A percentile compares a stretch with the other conserved stretches of the same genome.
Conservation (phyloP, 805 yeast genomes). For the Kregervanrija delftensis region DNA sequence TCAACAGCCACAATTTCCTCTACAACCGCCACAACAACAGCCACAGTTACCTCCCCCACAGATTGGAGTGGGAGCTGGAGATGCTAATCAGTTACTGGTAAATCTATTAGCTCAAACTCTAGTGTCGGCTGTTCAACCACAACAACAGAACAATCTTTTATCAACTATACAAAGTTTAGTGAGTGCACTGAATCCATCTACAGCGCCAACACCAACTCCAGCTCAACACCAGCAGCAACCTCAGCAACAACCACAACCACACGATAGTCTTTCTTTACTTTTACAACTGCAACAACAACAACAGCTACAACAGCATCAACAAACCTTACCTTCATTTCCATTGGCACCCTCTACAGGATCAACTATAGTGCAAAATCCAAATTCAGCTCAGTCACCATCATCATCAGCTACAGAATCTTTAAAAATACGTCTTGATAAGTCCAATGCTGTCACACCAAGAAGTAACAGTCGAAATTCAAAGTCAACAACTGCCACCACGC, state of each 20-base stretch:
- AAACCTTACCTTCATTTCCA: background rate
- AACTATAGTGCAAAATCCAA: background rate
- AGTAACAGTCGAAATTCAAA: constrained; percentile 3
- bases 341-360: constrained; percentile 6
- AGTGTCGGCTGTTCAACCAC: background rate
- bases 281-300: background rate
- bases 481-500: constrained; percentile 1
- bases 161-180: too few species aligned
- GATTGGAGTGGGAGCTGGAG: background rate
- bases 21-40: constrained; percentile 1
- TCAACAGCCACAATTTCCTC: constrained; percentile 1
- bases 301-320: background rate
- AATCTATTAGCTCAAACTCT: background rate
- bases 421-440: background rate
- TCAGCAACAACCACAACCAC: constrained; percentile 1
- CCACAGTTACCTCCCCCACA: background rate
- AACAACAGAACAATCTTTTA: background rate
- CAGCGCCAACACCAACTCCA: constrained; percentile 2
- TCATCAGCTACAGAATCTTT: constrained; percentile 3
- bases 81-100: background rate
- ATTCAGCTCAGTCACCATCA: constrained; percentile 4
- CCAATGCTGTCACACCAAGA: constrained; percentile 5
- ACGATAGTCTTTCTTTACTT: background rate
- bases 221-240: constrained; percentile 2
- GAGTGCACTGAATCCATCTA: background rate